phyloP scores from a whole-genome alignment of 2,329 filamentous ascomycete genomes.

The Didymella segeticola region DNA sequence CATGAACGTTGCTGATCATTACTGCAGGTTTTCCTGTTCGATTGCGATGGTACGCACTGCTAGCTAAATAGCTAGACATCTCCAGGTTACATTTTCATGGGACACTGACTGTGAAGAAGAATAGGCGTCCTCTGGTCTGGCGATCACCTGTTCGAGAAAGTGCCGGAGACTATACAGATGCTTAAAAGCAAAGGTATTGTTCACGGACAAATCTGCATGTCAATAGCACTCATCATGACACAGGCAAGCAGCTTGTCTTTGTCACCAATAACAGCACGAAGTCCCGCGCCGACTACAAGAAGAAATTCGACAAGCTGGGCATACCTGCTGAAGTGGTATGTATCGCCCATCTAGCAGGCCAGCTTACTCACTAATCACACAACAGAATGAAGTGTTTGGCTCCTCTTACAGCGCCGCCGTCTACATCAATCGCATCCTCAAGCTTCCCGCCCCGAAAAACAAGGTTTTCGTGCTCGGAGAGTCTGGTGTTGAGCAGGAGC shows the following conservation, averaged over 20 bases:
- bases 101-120: conserved; percentile 52
- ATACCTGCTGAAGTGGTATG: conserved; percentile 74
- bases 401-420: conserved; percentile 94
- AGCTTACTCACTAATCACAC: conserved; percentile 7
- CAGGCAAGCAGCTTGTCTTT: conserved; percentile 91
- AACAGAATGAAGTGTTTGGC: conserved; percentile 88
- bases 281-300: conserved; percentile 87
- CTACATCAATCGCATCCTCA: conserved; percentile 92
- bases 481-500: conserved; percentile 86
- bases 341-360: not conserved
- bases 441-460: conserved; percentile 77
- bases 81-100: not conserved
- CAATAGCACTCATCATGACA: conserved; percentile 1
- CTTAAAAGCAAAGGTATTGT: conserved; percentile 77
- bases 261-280: conserved; percentile 99
- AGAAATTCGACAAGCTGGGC: conserved; percentile 82
- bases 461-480: conserved; percentile 97
- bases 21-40: conserved; percentile 83
- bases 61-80: not conserved
- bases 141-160: conserved; percentile 83
- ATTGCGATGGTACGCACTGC: conserved; percentile 81
- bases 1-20: conserved; percentile 27
- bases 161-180: conserved; percentile 83
- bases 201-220: no score
- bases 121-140: conserved; percentile 96